Percentiles rank a stretch among this genome's conserved stretches.
phyloP scores from a whole-genome alignment of 108 stramenopile species.

The Cyclotella atomus region DNA sequence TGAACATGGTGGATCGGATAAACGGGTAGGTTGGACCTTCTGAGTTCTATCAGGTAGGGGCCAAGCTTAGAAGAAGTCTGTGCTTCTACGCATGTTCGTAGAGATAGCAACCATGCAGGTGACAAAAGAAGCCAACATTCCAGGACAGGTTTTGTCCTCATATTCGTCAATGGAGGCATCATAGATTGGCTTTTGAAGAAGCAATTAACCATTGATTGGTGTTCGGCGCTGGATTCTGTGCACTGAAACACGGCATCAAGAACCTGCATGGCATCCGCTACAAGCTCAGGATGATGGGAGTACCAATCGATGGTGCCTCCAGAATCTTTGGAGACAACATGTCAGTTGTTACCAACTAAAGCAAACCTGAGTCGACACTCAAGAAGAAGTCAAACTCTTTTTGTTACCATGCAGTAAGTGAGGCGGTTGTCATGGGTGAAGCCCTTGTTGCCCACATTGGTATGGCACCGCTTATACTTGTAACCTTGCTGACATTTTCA shows the following conservation, averaged over 20 bases:
- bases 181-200: conserved; percentile 38
- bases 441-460: conserved; percentile 18
- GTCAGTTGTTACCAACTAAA: conserved; percentile 1
- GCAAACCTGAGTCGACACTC: too few species aligned
- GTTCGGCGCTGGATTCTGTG: conserved; percentile 5
- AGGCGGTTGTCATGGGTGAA: conserved; percentile 35
- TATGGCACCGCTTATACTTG: too few species aligned
- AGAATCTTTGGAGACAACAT: conserved; percentile 30
- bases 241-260: conserved; percentile 25
- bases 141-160: conserved; percentile 23
- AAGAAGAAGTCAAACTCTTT: conserved; percentile 50
- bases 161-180: conserved; percentile 20
- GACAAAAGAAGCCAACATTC: conserved; percentile 26
- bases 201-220: conserved; percentile 30
- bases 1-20: background rate
- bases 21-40: conserved; percentile 20
- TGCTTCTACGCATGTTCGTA: conserved; percentile 11
- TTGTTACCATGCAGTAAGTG: conserved; percentile 55
- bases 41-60: conserved; percentile 43
- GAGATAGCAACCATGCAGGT: conserved; percentile 45
- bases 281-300: conserved; percentile 44
- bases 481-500: conserved; percentile 57
- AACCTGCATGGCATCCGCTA: conserved; percentile 41
- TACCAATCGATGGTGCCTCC: conserved; percentile 35
- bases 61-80: conserved; percentile 15